Conservation (phyloP, 805 yeast genomes). For the Metschnikowia lunata region DNA sequence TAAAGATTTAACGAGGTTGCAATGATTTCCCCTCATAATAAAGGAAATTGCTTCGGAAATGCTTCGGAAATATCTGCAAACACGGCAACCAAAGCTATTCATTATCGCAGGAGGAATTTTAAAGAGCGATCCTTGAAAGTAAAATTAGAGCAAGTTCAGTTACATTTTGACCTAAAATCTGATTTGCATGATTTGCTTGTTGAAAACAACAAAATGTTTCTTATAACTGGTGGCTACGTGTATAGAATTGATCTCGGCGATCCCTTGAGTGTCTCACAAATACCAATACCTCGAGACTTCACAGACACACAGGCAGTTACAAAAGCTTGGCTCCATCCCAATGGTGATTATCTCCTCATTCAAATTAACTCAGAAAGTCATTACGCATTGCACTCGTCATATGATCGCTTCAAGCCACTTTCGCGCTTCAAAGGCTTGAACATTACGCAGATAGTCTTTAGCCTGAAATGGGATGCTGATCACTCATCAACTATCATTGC, state of each 20-base stretch:
- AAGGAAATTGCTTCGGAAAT: too few relatives aligned
- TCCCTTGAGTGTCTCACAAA: conserved; percentile 30
- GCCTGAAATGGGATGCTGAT: conserved; percentile 2
- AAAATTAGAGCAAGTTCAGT: conserved; percentile 35
- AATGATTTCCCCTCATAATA: too few relatives aligned
- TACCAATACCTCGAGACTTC: conserved; percentile 21
- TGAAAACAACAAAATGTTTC: conserved; percentile 32
- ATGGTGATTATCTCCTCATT: conserved; percentile 31
- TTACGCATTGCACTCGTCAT: conserved; percentile 42
- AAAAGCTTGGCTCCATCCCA: conserved; percentile 35
- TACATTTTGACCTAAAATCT: conserved; percentile 32
- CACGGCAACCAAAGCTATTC: too few relatives aligned
- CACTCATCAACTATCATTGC: conserved; percentile 30
- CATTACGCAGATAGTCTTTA: conserved; percentile 25
- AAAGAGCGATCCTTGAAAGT: conserved; percentile 3
- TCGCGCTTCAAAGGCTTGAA: conserved; percentile 44
- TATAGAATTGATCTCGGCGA: conserved; percentile 32
- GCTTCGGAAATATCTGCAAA: too few relatives aligned
- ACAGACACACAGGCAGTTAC: conserved; percentile 15
- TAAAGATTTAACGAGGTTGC: too few relatives aligned
- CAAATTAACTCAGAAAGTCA: conserved; percentile 25
- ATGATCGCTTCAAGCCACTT: conserved; percentile 39
- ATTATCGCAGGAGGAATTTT: too few relatives aligned
- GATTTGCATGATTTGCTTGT: conserved; percentile 26
- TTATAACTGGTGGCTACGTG: conserved; percentile 20